Conservation (phyloP, 164 flowering plant species). For the Tinospora cordifolia region DNA sequence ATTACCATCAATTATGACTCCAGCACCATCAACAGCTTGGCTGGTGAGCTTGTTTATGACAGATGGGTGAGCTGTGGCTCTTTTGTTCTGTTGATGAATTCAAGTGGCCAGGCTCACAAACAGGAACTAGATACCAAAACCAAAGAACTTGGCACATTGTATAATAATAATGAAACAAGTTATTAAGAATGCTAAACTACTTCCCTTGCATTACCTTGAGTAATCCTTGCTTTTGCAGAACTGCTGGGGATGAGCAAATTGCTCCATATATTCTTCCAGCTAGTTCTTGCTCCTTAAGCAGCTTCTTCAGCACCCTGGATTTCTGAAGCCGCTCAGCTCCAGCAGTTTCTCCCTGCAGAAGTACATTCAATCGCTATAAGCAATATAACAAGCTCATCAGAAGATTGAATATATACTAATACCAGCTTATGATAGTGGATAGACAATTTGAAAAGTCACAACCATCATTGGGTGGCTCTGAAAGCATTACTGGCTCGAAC, state of each 20-base stretch:
- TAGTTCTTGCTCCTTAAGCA: conserved; percentile 71
- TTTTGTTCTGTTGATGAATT: conserved; percentile 45
- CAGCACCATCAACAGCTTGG: conserved; percentile 36
- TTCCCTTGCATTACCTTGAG: conserved; percentile 43
- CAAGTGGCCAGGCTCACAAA: background rate
- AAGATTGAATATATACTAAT: background rate
- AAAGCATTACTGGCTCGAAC: background rate
- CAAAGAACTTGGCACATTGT: background rate
- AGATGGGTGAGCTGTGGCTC: conserved; percentile 54
- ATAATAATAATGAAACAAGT: too few relatives aligned
- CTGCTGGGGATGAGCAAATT: conserved; percentile 48
- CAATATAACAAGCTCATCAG: background rate
- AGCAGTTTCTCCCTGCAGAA: conserved; percentile 53
- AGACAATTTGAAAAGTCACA: background rate
- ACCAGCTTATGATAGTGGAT: background rate
- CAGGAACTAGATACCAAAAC: background rate
- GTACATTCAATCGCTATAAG: background rate
- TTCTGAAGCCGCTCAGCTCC: conserved; percentile 55
- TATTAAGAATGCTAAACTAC: background rate
- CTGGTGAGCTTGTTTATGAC: conserved; percentile 29
- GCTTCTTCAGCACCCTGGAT: conserved; percentile 60
- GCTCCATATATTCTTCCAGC: conserved; percentile 70
- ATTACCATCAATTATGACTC: conserved; percentile 77
- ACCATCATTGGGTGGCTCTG: background rate
- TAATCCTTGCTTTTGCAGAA: conserved; percentile 62